Percentiles rank a stretch among this genome's conserved stretches.
Evolutionary conservation across 306 rosid species (phyloP).

Genomic region (Pyrus bretschneideri): DNA sequence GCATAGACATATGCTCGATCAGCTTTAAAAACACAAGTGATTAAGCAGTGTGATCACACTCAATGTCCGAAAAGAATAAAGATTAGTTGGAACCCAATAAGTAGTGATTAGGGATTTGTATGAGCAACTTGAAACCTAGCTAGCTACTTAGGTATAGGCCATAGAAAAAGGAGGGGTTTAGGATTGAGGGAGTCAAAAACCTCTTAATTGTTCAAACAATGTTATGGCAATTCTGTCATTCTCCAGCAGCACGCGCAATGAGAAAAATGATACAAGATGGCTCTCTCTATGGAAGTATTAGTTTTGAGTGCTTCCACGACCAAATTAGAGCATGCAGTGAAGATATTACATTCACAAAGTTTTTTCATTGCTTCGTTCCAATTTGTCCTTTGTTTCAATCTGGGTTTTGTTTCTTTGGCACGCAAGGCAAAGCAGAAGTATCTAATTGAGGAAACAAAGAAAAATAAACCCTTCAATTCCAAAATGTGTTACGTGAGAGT

Average conservation of each 20-base stretch:
- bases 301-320: neutral
- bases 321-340: neutral
- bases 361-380: neutral
- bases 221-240: constrained; percentile 54
- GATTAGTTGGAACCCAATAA: neutral
- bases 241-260: constrained; percentile 52
- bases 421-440: neutral
- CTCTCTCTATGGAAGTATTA: neutral
- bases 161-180: constrained; percentile 31
- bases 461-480: too few relatives aligned
- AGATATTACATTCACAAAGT: neutral
- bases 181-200: constrained; percentile 31
- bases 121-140: constrained; percentile 9
- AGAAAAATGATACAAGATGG: constrained; percentile 10
- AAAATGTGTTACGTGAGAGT: too few relatives aligned
- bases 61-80: too few relatives aligned
- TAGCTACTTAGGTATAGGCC: constrained; percentile 7
- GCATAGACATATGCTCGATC: neutral
- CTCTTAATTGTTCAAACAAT: constrained; percentile 28
- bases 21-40: too few relatives aligned
- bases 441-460: neutral
- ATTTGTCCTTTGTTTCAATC: neutral
- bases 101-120: neutral
- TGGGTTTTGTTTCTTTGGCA: neutral
- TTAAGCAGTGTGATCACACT: too few relatives aligned